Percentiles rank a stretch among this genome's conserved stretches.
Conservation (phyloP, 1,139 yeast species). For the Yamadazyma trypodendri region DNA sequence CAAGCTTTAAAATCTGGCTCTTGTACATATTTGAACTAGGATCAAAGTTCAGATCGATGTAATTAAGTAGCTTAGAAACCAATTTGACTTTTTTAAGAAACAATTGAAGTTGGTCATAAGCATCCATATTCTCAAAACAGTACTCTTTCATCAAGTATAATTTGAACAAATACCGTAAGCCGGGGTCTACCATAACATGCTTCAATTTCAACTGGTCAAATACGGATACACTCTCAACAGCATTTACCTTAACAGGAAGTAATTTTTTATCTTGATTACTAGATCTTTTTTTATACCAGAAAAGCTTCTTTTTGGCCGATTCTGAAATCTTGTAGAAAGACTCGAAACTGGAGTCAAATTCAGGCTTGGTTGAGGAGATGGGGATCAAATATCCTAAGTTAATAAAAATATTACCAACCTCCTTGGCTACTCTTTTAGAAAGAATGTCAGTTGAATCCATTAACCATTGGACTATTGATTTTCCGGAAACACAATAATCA, state of each 20-base stretch:
- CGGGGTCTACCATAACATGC: slow-evolving; percentile 68
- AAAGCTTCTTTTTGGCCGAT: slow-evolving; percentile 19
- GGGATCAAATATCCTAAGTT: slow-evolving; percentile 35
- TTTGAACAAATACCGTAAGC: slow-evolving; percentile 65
- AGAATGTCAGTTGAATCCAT: slow-evolving; percentile 83
- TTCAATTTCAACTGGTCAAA: not conserved
- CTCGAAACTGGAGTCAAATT: slow-evolving; percentile 3
- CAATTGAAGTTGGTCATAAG: slow-evolving; percentile 57
- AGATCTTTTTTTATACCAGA: slow-evolving; percentile 19
- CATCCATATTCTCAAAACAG: slow-evolving; percentile 77
- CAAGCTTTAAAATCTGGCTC: slow-evolving; percentile 40
- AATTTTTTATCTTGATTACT: not conserved
- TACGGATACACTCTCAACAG: not conserved
- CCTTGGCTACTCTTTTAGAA: slow-evolving; percentile 56
- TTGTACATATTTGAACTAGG: slow-evolving; percentile 9
- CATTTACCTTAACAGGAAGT: slow-evolving; percentile 2
- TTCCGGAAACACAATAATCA: slow-evolving; percentile 62
- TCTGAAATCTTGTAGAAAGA: slow-evolving; percentile 23
- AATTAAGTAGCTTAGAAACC: slow-evolving; percentile 20
- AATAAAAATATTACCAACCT: slow-evolving; percentile 58
- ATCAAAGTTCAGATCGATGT: slow-evolving; percentile 7
- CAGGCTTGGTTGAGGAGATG: slow-evolving; percentile 24
- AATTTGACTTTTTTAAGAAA: slow-evolving; percentile 25
- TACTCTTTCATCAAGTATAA: slow-evolving; percentile 60
- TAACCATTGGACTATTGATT: slow-evolving; percentile 82